Evolutionary conservation across 139 green algal species (phyloP).

Genomic region (Coelastrella sp.): DNA sequence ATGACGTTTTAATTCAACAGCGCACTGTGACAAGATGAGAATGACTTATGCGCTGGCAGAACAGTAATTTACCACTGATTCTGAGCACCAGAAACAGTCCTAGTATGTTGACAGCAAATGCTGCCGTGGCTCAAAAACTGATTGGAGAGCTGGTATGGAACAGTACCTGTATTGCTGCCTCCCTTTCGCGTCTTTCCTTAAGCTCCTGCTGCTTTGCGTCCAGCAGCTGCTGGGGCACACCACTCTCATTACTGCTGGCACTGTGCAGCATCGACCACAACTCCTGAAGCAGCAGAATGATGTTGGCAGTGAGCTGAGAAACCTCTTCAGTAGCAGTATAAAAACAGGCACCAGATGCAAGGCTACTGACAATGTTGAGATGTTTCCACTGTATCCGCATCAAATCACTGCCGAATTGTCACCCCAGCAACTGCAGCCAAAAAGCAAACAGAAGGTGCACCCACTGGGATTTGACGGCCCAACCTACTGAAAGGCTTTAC

Average conservation of each 20-base stretch:
- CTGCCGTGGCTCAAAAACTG: not conserved
- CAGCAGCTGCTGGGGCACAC: constrained; percentile 88
- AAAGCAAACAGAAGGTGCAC: not conserved
- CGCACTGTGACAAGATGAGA: too few relatives aligned
- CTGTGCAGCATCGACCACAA: constrained; percentile 86
- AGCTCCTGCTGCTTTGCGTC: constrained; percentile 84
- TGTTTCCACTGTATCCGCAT: too few relatives aligned
- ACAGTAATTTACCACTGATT: not conserved
- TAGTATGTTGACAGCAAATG: not conserved
- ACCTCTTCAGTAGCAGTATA: too few relatives aligned
- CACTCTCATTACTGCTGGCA: constrained; percentile 72
- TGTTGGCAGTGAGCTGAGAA: not conserved
- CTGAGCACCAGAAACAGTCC: not conserved
- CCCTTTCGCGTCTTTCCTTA: constrained; percentile 58
- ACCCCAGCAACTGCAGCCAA: not conserved
- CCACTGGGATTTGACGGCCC: not conserved
- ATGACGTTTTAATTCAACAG: too few relatives aligned
- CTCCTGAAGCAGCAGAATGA: constrained; percentile 70
- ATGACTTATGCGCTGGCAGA: not conserved
- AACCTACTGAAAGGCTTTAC: constrained; percentile 47
- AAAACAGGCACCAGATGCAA: too few relatives aligned
- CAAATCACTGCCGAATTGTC: too few relatives aligned
- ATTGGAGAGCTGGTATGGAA: not conserved
- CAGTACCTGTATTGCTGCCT: constrained; percentile 70
- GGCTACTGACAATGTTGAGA: too few relatives aligned